A percentile compares a stretch with the other conserved stretches of the same genome.
Evolutionary conservation across 2,329 filamentous ascomycete species (phyloP).

Genomic region (Claviceps sp.): DNA sequence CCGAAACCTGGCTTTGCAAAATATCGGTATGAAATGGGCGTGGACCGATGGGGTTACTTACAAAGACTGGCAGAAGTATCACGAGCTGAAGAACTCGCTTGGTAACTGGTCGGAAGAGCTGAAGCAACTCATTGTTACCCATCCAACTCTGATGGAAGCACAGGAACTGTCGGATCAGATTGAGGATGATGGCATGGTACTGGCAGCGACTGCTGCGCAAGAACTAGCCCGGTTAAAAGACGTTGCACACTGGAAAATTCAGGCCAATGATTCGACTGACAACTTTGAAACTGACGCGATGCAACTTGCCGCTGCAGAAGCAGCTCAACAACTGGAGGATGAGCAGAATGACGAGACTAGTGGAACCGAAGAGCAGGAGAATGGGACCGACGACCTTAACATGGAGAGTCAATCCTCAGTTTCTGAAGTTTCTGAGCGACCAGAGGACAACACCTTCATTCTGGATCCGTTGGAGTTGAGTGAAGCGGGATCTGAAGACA

Average conservation of each 20-base stretch:
- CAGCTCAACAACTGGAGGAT: slow-evolving; percentile 18
- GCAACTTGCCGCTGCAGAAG: slow-evolving; percentile 42
- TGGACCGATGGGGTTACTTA: slow-evolving; percentile 94
- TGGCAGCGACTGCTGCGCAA: slow-evolving; percentile 65
- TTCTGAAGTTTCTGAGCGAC: not conserved
- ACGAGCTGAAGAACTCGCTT: slow-evolving; percentile 71
- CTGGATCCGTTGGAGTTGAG: not conserved
- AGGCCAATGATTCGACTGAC: slow-evolving; percentile 57
- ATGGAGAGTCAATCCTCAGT: not conserved
- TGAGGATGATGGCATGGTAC: slow-evolving; percentile 66
- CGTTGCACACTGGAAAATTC: slow-evolving; percentile 72
- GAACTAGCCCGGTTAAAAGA: slow-evolving; percentile 73
- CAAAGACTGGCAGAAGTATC: slow-evolving; percentile 93
- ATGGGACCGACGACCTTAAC: slow-evolving; percentile 3
- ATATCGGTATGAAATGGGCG: slow-evolving; percentile 89
- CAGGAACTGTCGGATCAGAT: slow-evolving; percentile 54
- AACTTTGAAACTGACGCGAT: slow-evolving; percentile 62
- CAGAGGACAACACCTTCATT: not conserved
- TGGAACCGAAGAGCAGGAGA: slow-evolving; percentile 1
- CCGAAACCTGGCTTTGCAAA: slow-evolving; percentile 71
- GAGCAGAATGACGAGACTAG: slow-evolving; percentile 6
- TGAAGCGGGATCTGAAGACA: not conserved
- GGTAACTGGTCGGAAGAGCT: slow-evolving; percentile 77
- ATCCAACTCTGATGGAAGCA: slow-evolving; percentile 56
- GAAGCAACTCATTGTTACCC: slow-evolving; percentile 58